phyloP scores from a whole-genome alignment of 305 asterid species.

The Salvia sclarea region DNA sequence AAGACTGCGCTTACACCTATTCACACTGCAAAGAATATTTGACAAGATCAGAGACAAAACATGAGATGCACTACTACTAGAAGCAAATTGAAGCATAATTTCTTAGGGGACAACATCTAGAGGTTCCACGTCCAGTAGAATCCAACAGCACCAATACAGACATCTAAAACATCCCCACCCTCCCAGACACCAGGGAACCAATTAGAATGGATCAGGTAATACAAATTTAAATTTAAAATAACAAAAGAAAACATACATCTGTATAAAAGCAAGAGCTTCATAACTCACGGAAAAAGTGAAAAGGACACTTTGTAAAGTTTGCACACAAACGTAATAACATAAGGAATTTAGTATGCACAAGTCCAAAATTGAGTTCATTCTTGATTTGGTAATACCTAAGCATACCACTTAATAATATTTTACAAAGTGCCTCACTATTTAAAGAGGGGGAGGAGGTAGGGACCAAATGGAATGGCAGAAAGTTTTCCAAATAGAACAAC shows the following conservation, averaged over 20 bases:
- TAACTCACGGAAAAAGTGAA: not conserved
- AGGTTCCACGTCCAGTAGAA: conserved; percentile 17
- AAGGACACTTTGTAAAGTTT: too few relatives aligned
- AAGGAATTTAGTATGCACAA: not conserved
- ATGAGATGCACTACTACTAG: not conserved
- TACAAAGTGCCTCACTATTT: not conserved
- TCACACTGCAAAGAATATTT: conserved; percentile 62
- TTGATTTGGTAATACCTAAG: not conserved
- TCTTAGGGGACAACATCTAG: conserved; percentile 1
- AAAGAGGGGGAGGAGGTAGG: not conserved
- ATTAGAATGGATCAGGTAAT: not conserved
- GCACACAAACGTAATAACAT: not conserved
- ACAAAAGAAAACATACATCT: not conserved
- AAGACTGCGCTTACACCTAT: conserved; percentile 85
- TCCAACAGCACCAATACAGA: conserved; percentile 1
- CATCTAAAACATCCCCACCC: not conserved
- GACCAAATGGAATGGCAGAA: not conserved
- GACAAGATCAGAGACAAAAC: conserved; percentile 20
- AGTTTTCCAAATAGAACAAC: conserved; percentile 3
- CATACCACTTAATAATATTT: not conserved
- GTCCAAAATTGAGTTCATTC: not conserved
- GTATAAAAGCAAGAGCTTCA: not conserved
- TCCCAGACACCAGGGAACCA: not conserved
- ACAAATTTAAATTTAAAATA: not conserved
- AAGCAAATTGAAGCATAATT: not conserved